Evolutionary conservation across 495 filamentous ascomycete species (phyloP), one percentile per base, ranked within the genome.

Genomic region (Penicillium daleae): DNA sequence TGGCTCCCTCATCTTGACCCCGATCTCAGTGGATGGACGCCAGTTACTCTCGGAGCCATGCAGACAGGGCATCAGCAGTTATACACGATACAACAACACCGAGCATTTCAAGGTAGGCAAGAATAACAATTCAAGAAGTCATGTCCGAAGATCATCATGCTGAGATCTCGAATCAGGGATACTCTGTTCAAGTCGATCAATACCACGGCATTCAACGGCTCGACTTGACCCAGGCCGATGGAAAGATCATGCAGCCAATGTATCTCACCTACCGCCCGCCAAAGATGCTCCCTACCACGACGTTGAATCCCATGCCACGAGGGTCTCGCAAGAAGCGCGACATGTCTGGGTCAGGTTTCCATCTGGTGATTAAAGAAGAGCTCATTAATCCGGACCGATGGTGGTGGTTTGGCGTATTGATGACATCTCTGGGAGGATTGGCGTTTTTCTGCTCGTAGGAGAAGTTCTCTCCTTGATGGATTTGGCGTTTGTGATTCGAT

Each of bases 11-110:
- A 74, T 71, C 12, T 76, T 92, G 46, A 80, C 72, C 0, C 90
- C 91, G 0, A 86, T 92, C 57, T 79, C 75, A 15, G 84, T 87
- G 3, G 90, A 93, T 71, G 90, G 90, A 15, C 83, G 90, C 49
- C 89, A 92, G 72, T 72, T 93, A 6, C 72, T 86, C 37, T 92
- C 90, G 6, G 78, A 88, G 57, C 89, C 90, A 19, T 93, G 90
- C 72, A 66, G 71, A 13, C 75, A 82, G 53, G 58, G 76, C 1
- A 77, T 73, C 46, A 78, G 81, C 0, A 72, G 82, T 10, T 92
- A 90, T 70, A 89, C 86, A 3, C 81, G 89, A 57, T 93, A 89
- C 68, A 89, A 90, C 61, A 82, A 86, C 67, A 83, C 84, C 0
- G 90, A 92, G 75, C 67, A 81, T 6, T 85, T 90, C 71, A 78